phyloP scores from a whole-genome alignment of 2,329 filamentous ascomycete genomes.

The Penicillium sp. region DNA sequence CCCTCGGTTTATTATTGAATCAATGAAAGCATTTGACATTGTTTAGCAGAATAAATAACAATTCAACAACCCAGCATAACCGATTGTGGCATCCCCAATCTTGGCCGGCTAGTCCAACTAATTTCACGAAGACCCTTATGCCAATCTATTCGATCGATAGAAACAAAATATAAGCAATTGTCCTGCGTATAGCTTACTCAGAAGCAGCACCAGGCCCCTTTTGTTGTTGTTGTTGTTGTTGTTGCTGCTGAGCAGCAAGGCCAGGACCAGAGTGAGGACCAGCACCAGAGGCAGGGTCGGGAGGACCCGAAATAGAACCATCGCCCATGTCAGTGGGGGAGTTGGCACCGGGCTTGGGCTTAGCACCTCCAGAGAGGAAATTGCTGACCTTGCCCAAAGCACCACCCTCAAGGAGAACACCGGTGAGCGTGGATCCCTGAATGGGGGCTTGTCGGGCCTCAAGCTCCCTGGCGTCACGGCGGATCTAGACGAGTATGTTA shows the following conservation, averaged over 20 bases:
- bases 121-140: not conserved
- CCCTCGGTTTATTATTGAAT: not conserved
- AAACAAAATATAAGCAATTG: no score
- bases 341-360: not conserved
- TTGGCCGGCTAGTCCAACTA: not conserved
- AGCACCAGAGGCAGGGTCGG: conserved; percentile 7
- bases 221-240: not conserved
- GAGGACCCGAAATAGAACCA: conserved; percentile 1
- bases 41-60: conserved; percentile 2
- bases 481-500: conserved; percentile 13
- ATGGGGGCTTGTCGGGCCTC: conserved; percentile 18
- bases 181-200: not conserved
- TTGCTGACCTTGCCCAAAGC: conserved; percentile 17
- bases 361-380: conserved; percentile 4
- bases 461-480: conserved; percentile 14
- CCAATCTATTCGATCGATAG: not conserved
- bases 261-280: conserved; percentile 6
- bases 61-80: not conserved
- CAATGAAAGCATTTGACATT: not conserved
- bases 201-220: not conserved
- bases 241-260: not conserved
- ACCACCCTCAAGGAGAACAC: conserved; percentile 16
- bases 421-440: conserved; percentile 18
- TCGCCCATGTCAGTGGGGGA: conserved; percentile 1
- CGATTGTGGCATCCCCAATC: not conserved